Evolutionary conservation across 257 asterid species (phyloP).

Genomic region (Haberlea rhodopensis): DNA sequence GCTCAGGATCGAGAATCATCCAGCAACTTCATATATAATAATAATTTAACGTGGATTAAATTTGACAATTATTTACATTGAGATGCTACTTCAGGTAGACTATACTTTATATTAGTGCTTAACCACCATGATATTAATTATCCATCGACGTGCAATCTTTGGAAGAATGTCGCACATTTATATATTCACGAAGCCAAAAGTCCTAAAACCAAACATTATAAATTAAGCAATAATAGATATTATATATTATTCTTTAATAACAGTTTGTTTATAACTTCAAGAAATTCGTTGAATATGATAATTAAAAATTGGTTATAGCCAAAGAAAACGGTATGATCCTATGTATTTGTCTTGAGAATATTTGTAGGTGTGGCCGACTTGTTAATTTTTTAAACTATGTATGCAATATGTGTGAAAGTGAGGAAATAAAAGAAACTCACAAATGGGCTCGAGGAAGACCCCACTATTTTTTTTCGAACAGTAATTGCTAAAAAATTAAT

Average conservation of each 20-base stretch:
- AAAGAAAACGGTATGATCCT: background rate
- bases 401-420: background rate
- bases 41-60: too few relatives aligned
- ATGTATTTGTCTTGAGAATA: slow-evolving; percentile 33
- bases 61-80: slow-evolving; percentile 32
- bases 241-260: slow-evolving; percentile 27
- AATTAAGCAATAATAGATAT: slow-evolving; percentile 27
- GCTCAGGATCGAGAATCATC: too few relatives aligned
- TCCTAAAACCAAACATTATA: slow-evolving; percentile 17
- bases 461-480: slow-evolving; percentile 3
- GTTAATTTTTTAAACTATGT: too few relatives aligned
- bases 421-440: background rate
- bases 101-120: slow-evolving; percentile 21
- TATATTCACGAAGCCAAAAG: slow-evolving; percentile 7
- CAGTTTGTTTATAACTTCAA: slow-evolving; percentile 32
- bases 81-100: slow-evolving; percentile 11
- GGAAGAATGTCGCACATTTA: slow-evolving; percentile 26
- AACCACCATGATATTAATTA: slow-evolving; percentile 32
- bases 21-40: too few relatives aligned
- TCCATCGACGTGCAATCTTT: slow-evolving; percentile 15
- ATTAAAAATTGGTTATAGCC: background rate
- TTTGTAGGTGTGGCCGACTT: slow-evolving; percentile 16
- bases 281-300: slow-evolving; percentile 13
- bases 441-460: slow-evolving; percentile 48
- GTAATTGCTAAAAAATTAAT: background rate